These are phyloP conservation scores for Syzygium aqueum DNA, from an alignment of 345 rosid genomes.

Conservation along the genomic window DNA sequence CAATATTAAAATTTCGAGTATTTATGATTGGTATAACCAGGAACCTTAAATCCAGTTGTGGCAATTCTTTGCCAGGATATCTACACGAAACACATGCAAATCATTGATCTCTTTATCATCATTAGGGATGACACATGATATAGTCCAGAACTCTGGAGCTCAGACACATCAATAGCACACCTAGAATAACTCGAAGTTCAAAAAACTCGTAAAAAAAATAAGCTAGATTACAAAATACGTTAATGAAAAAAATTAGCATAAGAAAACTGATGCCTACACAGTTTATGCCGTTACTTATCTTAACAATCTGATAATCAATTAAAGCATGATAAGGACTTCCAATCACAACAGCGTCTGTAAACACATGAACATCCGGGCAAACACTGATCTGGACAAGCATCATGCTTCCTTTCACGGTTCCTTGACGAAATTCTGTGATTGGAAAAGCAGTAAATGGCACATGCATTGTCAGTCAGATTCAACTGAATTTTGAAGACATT, in stretches of 20 bases:
- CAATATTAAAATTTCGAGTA: background rate
- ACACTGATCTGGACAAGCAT: background rate
- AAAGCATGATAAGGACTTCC: background rate
- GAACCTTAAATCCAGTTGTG: background rate
- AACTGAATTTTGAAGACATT: background rate
- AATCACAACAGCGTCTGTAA: background rate
- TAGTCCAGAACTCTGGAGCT: fast-evolving
- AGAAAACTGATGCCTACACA: background rate
- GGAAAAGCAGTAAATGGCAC: background rate
- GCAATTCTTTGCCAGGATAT: background rate
- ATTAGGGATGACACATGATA: background rate
- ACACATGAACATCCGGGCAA: background rate
- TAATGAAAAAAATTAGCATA: background rate
- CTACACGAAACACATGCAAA: background rate
- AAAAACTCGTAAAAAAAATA: background rate
- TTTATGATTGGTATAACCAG: background rate
- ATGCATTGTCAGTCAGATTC: background rate
- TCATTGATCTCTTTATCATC: background rate
- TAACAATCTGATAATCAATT: background rate
- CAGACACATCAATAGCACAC: background rate
- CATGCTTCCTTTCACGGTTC: background rate
- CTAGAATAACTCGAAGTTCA: background rate
- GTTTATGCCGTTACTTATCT: background rate
- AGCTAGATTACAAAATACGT: background rate
- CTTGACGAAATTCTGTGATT: background rate